phyloP scores from a whole-genome alignment of 495 filamentous ascomycete species.

The Tetracladium marchalianum region DNA sequence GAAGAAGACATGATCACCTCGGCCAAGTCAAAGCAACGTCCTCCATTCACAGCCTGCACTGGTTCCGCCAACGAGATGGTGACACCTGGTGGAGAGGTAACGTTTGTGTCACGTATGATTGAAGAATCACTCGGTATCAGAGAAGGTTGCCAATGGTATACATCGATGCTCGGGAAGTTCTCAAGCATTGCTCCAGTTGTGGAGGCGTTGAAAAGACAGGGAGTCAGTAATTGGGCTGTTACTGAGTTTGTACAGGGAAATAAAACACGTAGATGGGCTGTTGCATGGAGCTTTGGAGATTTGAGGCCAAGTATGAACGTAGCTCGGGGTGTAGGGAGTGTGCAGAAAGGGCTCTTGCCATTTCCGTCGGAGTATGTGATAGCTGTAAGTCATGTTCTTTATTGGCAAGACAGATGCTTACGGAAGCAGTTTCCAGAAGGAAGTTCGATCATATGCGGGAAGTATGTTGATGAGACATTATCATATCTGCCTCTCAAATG shows the following conservation, averaged over 20 bases:
- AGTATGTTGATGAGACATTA: constrained; percentile 31
- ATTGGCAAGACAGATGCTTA: not conserved
- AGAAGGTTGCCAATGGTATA: constrained; percentile 72
- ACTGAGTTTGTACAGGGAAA: constrained; percentile 71
- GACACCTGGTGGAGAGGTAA: constrained; percentile 70
- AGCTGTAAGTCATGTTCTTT: constrained; percentile 15
- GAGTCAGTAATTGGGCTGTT: constrained; percentile 71
- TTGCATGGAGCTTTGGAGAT: constrained; percentile 77
- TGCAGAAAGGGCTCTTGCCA: constrained; percentile 51
- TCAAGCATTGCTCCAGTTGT: constrained; percentile 59
- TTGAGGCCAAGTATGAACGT: constrained; percentile 52
- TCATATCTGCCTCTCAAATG: constrained; percentile 38
- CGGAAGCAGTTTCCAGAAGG: constrained; percentile 2
- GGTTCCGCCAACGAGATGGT: constrained; percentile 84
- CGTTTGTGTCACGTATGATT: constrained; percentile 67
- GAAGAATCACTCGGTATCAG: constrained; percentile 55
- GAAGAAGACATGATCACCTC: constrained; percentile 54
- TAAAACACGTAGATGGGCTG: constrained; percentile 75
- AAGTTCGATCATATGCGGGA: constrained; percentile 8
- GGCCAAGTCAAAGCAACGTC: constrained; percentile 52
- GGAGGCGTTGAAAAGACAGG: constrained; percentile 43
- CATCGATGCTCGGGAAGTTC: constrained; percentile 80
- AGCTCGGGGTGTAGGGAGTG: constrained; percentile 43
- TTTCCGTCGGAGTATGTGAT: constrained; percentile 49
- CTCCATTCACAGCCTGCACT: constrained; percentile 71